Conservation (phyloP, 495 filamentous ascomycete species). For the Viridothelium virens region DNA sequence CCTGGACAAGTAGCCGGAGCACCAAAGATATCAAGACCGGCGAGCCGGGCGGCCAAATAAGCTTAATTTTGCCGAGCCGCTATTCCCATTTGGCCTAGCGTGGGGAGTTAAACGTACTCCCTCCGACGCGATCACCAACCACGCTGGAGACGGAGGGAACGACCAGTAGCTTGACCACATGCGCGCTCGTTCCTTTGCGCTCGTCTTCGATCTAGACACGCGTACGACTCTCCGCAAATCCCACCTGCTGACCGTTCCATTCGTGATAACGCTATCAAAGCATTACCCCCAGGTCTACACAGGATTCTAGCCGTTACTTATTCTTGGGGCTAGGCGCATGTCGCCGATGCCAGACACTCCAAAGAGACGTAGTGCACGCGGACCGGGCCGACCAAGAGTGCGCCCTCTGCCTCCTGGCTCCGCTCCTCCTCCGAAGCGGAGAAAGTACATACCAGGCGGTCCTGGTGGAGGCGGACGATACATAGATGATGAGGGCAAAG, state of each 20-base stretch:
- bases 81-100: slow-evolving; percentile 5
- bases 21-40: not conserved
- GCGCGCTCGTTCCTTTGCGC: not conserved
- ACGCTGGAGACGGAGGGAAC: not conserved
- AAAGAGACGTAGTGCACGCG: slow-evolving; percentile 11
- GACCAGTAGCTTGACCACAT: not conserved
- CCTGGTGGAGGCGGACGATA: slow-evolving; percentile 38
- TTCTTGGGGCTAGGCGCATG: slow-evolving; percentile 13
- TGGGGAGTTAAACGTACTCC: not conserved
- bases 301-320: not conserved
- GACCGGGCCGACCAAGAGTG: slow-evolving; percentile 14
- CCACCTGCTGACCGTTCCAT: not conserved
- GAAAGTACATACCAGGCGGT: slow-evolving; percentile 36
- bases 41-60: not conserved
- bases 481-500: slow-evolving; percentile 33
- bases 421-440: slow-evolving; percentile 24
- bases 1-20: not conserved
- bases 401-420: slow-evolving; percentile 7
- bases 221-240: not conserved
- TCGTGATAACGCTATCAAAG: not conserved
- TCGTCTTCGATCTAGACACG: not conserved
- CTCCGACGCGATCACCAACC: not conserved
- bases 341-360: slow-evolving; percentile 15
- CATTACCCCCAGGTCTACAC: not conserved
- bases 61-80: slow-evolving; percentile 8